Evolutionary conservation across 129 eudicot species (phyloP).

Genomic region (Tagetes erecta): DNA sequence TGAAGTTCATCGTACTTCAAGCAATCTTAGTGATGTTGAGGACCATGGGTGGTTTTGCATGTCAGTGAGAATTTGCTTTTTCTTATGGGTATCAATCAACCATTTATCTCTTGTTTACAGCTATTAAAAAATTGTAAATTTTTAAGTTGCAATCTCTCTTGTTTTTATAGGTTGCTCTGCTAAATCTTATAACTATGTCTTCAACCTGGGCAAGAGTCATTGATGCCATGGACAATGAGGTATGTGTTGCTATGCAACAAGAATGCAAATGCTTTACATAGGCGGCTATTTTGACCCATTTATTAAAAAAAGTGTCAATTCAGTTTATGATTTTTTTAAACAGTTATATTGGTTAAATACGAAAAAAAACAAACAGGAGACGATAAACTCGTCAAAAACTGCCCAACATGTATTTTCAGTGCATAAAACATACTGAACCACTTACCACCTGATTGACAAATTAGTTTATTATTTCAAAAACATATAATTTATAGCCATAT

Average conservation of each 20-base stretch:
- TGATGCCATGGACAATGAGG: conserved; percentile 97
- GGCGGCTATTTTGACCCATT: not conserved
- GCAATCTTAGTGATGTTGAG: conserved; percentile 43
- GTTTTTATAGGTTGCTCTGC: conserved; percentile 66
- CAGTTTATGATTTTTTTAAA: not conserved
- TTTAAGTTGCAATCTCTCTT: conserved; percentile 11
- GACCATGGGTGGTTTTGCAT: conserved; percentile 73
- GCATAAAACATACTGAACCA: not conserved
- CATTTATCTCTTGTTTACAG: conserved; percentile 8
- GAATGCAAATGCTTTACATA: not conserved
- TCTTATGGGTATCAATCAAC: conserved; percentile 73
- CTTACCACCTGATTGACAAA: not conserved
- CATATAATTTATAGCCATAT: not conserved
- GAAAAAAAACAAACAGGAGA: not conserved
- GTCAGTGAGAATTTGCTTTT: conserved; percentile 77
- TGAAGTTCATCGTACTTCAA: conserved; percentile 41
- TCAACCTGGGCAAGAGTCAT: conserved; percentile 97
- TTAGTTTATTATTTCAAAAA: not conserved
- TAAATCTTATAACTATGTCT: conserved; percentile 87
- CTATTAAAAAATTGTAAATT: not conserved
- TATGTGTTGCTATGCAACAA: conserved; percentile 33
- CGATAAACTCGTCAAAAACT: not conserved
- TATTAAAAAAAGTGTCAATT: not conserved
- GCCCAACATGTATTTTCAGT: not conserved
- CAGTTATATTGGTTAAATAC: not conserved